Conservation (phyloP, 441 rosid species). For the Euphorbia celastroides region DNA sequence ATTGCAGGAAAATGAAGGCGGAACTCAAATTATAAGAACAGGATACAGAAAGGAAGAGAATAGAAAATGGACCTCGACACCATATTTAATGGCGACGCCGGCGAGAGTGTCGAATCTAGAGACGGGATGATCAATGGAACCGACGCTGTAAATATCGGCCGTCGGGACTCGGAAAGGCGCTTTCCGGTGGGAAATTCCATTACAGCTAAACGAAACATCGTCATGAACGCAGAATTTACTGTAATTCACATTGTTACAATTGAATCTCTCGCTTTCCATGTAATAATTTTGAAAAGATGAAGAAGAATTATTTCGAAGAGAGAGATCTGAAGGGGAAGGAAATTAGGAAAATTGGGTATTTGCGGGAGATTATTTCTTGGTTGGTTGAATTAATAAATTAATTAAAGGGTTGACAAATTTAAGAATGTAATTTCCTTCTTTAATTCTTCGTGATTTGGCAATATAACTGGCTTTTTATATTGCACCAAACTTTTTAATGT, state of each 20-base stretch:
- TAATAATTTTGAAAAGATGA: not conserved
- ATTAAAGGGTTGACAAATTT: too few relatives aligned
- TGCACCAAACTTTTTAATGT: too few relatives aligned
- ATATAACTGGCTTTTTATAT: too few relatives aligned
- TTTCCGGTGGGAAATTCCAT: too few relatives aligned
- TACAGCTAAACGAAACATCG: not conserved
- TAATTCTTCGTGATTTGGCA: too few relatives aligned
- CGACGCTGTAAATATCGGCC: not conserved
- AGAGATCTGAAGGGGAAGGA: not conserved
- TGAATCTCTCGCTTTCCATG: conserved; percentile 4
- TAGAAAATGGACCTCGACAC: conserved; percentile 44
- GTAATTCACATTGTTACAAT: not conserved
- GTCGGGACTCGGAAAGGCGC: not conserved
- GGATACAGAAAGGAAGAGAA: not conserved
- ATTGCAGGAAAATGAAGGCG: not conserved
- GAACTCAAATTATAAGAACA: not conserved
- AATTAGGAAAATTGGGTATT: not conserved
- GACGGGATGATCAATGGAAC: conserved; percentile 41
- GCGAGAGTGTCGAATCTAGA: conserved; percentile 60
- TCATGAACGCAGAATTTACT: not conserved
- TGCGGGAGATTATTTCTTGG: not conserved
- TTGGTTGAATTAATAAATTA: too few relatives aligned
- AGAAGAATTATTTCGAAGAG: not conserved
- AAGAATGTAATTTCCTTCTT: too few relatives aligned
- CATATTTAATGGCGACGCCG: conserved; percentile 66